Base-by-base conservation (phyloP, 2,329 filamentous ascomycete genomes). In the Alternaria postmessia region DNA sequence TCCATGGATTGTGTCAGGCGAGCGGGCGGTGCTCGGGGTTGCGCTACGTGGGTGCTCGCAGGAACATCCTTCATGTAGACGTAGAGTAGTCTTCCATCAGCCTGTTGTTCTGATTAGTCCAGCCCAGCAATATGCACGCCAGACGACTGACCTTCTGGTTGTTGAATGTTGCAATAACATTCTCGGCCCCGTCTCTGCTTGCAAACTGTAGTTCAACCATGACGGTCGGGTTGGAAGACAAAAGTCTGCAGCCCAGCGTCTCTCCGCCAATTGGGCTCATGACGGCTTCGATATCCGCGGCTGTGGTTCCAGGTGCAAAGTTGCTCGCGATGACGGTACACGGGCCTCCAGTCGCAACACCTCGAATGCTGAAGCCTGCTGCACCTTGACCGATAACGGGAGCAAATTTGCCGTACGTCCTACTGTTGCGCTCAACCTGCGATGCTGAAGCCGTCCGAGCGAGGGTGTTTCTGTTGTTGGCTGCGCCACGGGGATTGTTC, bases 241-340 rank as follows among this genome's bases (percentile, higher is more conserved):
- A 79, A 39, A 95, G 80, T 36, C 83, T 85, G 80, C 91, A 94
- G 70, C 85, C 87, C 24, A 85, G 73, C 70, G 93, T 67, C 62
- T 89, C 83, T 32, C 85, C 86, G 39, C 90, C 91, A n/a, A 91
- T 81, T 0, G 88, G 88, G n/a, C 85, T 86, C 87, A 95, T 89
- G 57, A 92, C 92, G 69, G 89, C 91, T 81, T 93, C 91, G 61
- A 95, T 92, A 72, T 95, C 92, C 30, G 90, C 91, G 2, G 89
- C 90, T 7, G 92, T 93, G 0, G 92, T 95, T 38, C 92, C 92
- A 2, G 87, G 87, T 12, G 91, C 92, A 75, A 95, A 93, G 81
- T 95, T 95, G 78, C 91, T 89, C 3, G 90, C 91, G 75, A 92
- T 86, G 24, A 95, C 86, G 18, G 87, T 85, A 69, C 87, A 92